Base-by-base conservation (phyloP, 2,329 filamentous ascomycete genomes). In the Microsporum canis region DNA sequence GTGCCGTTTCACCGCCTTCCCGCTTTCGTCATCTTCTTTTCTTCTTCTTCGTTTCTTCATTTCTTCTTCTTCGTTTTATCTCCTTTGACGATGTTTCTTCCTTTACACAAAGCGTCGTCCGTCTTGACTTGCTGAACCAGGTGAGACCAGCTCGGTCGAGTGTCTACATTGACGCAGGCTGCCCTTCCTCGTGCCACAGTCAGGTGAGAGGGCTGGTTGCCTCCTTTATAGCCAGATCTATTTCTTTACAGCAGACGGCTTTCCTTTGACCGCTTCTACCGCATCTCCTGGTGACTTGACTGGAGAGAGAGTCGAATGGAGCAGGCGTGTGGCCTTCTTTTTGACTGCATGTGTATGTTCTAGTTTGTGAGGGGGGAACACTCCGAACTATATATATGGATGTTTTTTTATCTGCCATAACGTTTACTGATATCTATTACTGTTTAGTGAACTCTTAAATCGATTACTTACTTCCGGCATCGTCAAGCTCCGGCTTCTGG, bases 1-100 rank as follows among this genome's bases (percentile, higher is more conserved):
- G 49, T 27, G 49, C 23, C n/a, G 34, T 34, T 33, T 60, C 59
- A 34, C 36, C 36, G 55, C 39, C 51, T 14, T 57, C 59, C 51
- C 51, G 53, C 34, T 38, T 31, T 59, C 58, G 23, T 60, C 64
- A 63, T 38, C 31, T 53, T 57, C 59, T 60, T 38, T 49, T 56
- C 59, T 61, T 57, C 57, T 58, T n/a, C 36, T 55, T 33, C 53
- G 45, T 27, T 56, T 55, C 36, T 60, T 43, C 58, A 29, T 58
- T 31, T 39, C 34, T 57, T 51, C 57, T 47, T 60, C 5, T 39
- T 39, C 14, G 34, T 10, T 43, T n/a, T 43, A 43, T 43, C 17
- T 23, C 17, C 17, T 23, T 23, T 23, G 17, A 23, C 17, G 17
- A 23, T 23, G 17, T 23, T 23, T 23, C 17, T 23, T 23, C 17